Evolutionary conservation across 176 grass and related monocot species (phyloP), one percentile per base, ranked within the genome.

Genomic region (Juncus inflexus): DNA sequence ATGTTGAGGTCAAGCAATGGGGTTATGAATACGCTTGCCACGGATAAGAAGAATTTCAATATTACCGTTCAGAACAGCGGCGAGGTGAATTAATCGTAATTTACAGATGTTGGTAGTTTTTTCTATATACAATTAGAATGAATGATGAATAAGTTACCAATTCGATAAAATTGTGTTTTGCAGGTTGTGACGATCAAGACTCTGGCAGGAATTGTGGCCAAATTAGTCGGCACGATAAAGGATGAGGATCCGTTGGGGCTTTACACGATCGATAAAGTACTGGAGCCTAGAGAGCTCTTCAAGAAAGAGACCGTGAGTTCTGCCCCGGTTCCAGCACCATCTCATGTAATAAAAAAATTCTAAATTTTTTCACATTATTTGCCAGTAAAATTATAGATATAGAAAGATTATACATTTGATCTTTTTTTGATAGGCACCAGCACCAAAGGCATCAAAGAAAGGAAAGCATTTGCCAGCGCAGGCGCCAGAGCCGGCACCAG

Each of bases 11-110:
- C 90, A 50, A 89, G 76, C 82, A 95, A 95, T 19, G 90, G 90
- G 49, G 85, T 85, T 42, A 85, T 95, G 82, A 95, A 88, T 76
- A 95, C 85, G 14, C 90, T 95, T 39, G 90, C 90, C 58, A 89
- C 90, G 58, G 90, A 89, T 57, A 74, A 79, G 41, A 61, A 67
- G 9, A 86, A 86, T 70, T 95, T 64, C 70, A 95, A 95, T 58
- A 81, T 95, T 64, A 95, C 90, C 5, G 38, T 95, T 13, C 90
- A 95, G 79, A 95, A 86, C 59, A 68, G 79, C 45, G 90, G 90
- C 59, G 83, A 95, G 42, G 79, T 82, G 45, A 47, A 9, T 47
- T 47, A 47, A 47, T 47, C 43, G 9, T 47, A 47, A 47, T 28
- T 28, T 28, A 28, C 19, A 28, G 19, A 28, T 28, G 19, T 28